phyloP scores from a whole-genome alignment of 78 protist genomes.

The Trichosphaerium sp. region DNA sequence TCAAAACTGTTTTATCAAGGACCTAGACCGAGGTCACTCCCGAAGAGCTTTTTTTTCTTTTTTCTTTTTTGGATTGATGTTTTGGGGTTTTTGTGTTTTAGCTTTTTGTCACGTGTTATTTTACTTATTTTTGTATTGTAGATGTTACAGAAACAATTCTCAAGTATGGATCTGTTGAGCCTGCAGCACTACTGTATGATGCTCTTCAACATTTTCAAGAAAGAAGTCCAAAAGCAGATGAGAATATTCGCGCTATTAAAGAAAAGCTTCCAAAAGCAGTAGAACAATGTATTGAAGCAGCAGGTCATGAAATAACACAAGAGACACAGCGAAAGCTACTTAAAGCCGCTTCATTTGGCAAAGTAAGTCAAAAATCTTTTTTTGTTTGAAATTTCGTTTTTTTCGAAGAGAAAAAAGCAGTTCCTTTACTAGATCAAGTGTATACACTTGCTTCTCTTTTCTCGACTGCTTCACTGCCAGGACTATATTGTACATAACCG shows the following conservation, averaged over 20 bases:
- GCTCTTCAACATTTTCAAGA: conserved; percentile 51
- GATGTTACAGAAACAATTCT: conserved; percentile 30
- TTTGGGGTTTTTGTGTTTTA: too few relatives aligned
- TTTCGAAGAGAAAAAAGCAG: too few relatives aligned
- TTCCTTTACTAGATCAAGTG: too few relatives aligned
- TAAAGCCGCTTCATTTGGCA: not conserved
- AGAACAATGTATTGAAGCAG: conserved; percentile 64
- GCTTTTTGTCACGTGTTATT: too few relatives aligned
- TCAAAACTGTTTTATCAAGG: not conserved
- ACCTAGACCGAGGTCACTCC: not conserved
- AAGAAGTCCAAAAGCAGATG: conserved; percentile 56
- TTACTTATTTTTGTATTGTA: too few relatives aligned
- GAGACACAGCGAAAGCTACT: conserved; percentile 40
- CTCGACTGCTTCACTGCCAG: conserved; percentile 29
- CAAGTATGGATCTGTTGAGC: conserved; percentile 40
- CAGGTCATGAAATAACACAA: conserved; percentile 44
- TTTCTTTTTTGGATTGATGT: too few relatives aligned
- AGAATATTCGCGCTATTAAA: conserved; percentile 27
- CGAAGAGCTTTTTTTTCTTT: too few relatives aligned
- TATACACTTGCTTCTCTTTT: too few relatives aligned
- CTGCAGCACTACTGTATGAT: conserved; percentile 58
- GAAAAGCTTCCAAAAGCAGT: conserved; percentile 50
- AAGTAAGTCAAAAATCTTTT: not conserved
- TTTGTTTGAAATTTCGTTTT: conserved; percentile 4
- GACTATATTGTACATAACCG: not conserved